phyloP scores from a whole-genome alignment of 2,329 filamentous ascomycete genomes.

The Colletotrichum caudatum region DNA sequence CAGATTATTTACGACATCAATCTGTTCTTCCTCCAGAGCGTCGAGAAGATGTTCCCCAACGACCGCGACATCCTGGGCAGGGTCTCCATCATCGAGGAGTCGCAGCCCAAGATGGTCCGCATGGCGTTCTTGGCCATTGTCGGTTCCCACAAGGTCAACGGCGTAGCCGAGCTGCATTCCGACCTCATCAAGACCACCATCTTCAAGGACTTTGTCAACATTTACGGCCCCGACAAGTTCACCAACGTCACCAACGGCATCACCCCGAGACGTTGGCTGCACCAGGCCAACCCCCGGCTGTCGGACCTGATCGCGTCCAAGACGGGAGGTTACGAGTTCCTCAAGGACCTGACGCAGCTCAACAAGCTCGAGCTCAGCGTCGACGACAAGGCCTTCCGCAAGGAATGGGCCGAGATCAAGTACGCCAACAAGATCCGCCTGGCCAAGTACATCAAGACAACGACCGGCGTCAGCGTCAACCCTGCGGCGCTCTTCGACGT shows the following conservation, averaged over 20 bases:
- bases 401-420: slow-evolving; percentile 97
- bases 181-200: slow-evolving; percentile 99
- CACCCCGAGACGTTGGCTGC: slow-evolving; percentile 94
- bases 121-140: slow-evolving; percentile 97
- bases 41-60: slow-evolving; percentile 91
- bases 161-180: slow-evolving; percentile 96
- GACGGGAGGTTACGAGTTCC: slow-evolving; percentile 84
- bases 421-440: slow-evolving; percentile 94
- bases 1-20: slow-evolving; percentile 99
- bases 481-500: slow-evolving; percentile 93
- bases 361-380: slow-evolving; percentile 87
- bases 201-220: slow-evolving; percentile 97
- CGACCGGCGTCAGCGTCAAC: slow-evolving; percentile 84
- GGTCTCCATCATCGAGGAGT: slow-evolving; percentile 98
- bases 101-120: slow-evolving; percentile 95
- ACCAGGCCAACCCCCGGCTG: slow-evolving; percentile 94
- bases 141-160: slow-evolving; percentile 99
- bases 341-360: slow-evolving; percentile 89
- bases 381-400: slow-evolving; percentile 90
- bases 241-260: slow-evolving; percentile 99
- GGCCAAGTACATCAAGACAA: slow-evolving; percentile 89
- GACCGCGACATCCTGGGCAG: slow-evolving; percentile 86
- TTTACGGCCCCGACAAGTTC: slow-evolving; percentile 97
- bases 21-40: slow-evolving; percentile 88
- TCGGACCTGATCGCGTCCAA: slow-evolving; percentile 94